A percentile compares a stretch with the other conserved stretches of the same genome.
Conservation (phyloP, 2,329 filamentous ascomycete species). For the Aspergillus sp. region DNA sequence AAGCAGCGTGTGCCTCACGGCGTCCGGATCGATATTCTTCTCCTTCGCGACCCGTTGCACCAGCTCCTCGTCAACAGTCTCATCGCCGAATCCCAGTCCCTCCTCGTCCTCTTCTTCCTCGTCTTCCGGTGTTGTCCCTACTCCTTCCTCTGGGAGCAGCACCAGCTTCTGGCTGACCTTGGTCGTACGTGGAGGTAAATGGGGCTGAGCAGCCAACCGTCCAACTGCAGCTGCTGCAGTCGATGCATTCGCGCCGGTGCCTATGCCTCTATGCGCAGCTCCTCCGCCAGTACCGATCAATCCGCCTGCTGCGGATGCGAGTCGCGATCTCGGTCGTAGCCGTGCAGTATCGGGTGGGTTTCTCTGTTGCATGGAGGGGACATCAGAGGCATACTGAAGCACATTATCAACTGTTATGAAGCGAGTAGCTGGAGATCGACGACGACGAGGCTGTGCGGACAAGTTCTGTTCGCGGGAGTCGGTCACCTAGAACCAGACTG, state of each 20-base stretch:
- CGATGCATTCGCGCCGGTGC: conserved; percentile 41
- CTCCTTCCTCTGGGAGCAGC: conserved; percentile 71
- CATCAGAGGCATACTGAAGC: conserved; percentile 89
- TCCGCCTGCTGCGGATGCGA: conserved; percentile 37
- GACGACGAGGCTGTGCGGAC: conserved; percentile 31
- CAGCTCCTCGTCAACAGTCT: conserved; percentile 41
- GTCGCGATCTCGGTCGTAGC: conserved; percentile 36
- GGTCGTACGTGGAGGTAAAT: conserved; percentile 82
- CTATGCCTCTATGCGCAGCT: conserved; percentile 31
- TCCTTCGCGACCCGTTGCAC: conserved; percentile 39
- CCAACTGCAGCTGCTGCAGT: conserved; percentile 61
- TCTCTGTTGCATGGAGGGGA: conserved; percentile 90
- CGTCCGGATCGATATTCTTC: conserved; percentile 39
- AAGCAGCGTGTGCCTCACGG: conserved; percentile 36
- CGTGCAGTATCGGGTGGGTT: conserved; percentile 57
- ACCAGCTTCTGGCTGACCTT: conserved; percentile 98
- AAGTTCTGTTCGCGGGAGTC: conserved; percentile 49
- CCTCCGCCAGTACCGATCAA: conserved; percentile 46
- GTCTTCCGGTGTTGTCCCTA: conserved; percentile 13
- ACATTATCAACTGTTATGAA: conserved; percentile 93
- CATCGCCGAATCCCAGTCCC: conserved; percentile 31
- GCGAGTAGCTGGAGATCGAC: conserved; percentile 59
- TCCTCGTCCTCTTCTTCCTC: conserved; percentile 31
- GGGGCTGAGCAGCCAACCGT: conserved; percentile 58
- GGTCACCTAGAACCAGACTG: conserved; percentile 40